These are phyloP conservation scores for Paramecium caudatum DNA, from an alignment of 73 alveolate species.

Conservation along the genomic window DNA sequence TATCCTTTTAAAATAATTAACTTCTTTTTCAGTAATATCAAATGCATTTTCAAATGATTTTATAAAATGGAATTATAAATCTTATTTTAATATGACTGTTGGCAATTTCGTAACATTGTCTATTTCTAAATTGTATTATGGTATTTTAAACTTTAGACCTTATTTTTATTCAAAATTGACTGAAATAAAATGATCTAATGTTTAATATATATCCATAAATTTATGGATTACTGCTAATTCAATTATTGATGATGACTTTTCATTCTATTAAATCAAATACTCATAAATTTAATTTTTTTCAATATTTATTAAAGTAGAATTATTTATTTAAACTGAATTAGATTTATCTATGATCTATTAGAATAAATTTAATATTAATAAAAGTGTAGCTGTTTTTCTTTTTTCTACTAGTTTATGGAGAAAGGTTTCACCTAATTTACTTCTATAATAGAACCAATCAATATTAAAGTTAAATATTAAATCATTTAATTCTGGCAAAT, in stretches of 20 bases:
- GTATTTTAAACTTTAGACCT: slow-evolving; percentile 18
- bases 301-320: background rate
- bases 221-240: slow-evolving; percentile 48
- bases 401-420: slow-evolving; percentile 47
- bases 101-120: background rate
- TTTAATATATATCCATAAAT: slow-evolving; percentile 58
- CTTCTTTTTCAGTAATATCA: background rate
- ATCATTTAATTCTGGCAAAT: background rate
- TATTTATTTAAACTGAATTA: background rate
- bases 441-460: slow-evolving; percentile 59
- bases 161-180: background rate
- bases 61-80: background rate
- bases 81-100: background rate
- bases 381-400: slow-evolving; percentile 57
- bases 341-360: background rate
- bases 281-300: background rate
- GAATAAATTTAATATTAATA: slow-evolving; percentile 25
- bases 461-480: background rate
- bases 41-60: background rate
- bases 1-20: background rate
- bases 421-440: slow-evolving; percentile 27
- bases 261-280: background rate
- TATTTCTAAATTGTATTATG: background rate
- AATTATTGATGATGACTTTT: background rate
- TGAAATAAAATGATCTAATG: background rate